Conservation (phyloP, 2,329 filamentous ascomycete species). For the Alternaria sp. region DNA sequence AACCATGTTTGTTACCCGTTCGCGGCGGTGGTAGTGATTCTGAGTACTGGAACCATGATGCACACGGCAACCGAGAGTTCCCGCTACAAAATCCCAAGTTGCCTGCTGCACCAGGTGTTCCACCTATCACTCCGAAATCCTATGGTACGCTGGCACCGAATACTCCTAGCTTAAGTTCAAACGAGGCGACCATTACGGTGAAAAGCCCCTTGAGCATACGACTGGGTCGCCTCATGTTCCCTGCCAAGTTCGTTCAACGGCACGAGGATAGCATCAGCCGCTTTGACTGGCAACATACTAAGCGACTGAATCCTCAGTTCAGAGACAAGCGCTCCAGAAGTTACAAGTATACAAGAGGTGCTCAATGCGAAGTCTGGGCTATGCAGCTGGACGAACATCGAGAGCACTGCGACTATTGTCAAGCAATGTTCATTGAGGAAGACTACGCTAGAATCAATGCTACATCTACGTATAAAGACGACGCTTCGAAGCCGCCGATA, state of each 20-base stretch:
- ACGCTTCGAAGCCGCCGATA: not conserved
- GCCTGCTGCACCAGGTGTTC: not conserved
- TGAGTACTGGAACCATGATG: not conserved
- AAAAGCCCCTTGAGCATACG: not conserved
- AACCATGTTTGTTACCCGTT: not conserved
- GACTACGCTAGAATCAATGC: not conserved
- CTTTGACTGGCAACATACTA: conserved; percentile 1
- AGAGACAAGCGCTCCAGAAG: not conserved
- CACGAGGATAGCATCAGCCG: not conserved
- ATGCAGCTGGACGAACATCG: conserved; percentile 1
- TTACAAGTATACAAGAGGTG: not conserved
- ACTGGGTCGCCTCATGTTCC: not conserved
- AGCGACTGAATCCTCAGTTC: not conserved
- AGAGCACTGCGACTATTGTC: conserved; percentile 2
- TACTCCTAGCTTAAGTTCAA: too few relatives aligned
- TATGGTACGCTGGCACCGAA: not conserved
- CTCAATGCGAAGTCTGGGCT: not conserved
- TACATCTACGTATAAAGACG: not conserved
- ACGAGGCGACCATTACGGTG: not conserved
- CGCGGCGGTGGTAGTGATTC: not conserved
- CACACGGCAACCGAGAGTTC: not conserved
- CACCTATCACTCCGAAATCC: not conserved
- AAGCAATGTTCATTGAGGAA: not conserved
- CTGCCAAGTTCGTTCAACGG: not conserved
- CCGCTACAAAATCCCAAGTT: not conserved